A percentile compares a stretch with the other conserved stretches of the same genome.
phyloP scores from a whole-genome alignment of 768 basidiomycete genomes.

The Boletus rufocinnamomeus region DNA sequence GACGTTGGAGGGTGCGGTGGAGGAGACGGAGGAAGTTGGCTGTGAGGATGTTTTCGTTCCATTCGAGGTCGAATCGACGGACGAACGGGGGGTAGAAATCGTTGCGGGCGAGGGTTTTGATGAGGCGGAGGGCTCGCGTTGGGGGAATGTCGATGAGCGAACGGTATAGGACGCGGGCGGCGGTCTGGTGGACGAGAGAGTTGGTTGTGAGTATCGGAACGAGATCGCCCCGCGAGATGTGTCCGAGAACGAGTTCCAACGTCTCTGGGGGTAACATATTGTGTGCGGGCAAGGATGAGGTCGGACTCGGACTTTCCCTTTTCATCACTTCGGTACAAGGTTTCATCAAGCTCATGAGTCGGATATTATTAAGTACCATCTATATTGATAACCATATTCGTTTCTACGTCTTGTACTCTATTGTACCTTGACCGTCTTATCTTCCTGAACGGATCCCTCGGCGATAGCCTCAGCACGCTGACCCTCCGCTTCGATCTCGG shows the following conservation, averaged over 20 bases:
- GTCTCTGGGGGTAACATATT: constrained; percentile 39
- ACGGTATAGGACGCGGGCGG: constrained; percentile 38
- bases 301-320: neutral
- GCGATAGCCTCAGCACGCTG: constrained; percentile 64
- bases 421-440: constrained; percentile 32
- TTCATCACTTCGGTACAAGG: neutral
- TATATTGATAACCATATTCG: neutral
- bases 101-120: constrained; percentile 43
- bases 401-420: constrained; percentile 8
- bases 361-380: constrained; percentile 15
- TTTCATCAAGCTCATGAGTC: constrained; percentile 7
- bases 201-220: constrained; percentile 25
- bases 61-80: constrained; percentile 49
- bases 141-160: constrained; percentile 38
- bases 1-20: constrained; percentile 42
- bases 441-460: constrained; percentile 29
- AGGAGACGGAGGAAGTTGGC: constrained; percentile 53
- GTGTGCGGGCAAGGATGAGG: too few species aligned
- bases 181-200: constrained; percentile 31
- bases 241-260: constrained; percentile 34
- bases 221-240: constrained; percentile 32
- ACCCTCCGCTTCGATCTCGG: constrained; percentile 75
- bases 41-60: constrained; percentile 40
- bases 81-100: constrained; percentile 43
- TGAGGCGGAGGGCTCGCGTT: constrained; percentile 36